phyloP scores from a whole-genome alignment of 169 alveolate species.

The Theileria orientalis region DNA sequence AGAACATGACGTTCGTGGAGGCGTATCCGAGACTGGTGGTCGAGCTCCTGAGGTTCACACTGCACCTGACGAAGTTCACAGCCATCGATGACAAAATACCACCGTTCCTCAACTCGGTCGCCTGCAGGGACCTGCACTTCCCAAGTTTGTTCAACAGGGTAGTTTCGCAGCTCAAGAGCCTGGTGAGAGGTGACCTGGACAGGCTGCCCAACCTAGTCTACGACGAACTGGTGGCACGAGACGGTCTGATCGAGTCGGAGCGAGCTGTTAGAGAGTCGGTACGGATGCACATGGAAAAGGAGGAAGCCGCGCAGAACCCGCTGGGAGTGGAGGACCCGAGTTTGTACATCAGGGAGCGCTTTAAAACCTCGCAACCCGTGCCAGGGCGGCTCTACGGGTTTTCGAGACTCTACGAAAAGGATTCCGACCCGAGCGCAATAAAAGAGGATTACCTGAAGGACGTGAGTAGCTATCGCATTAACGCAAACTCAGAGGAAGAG shows the following conservation, averaged over 20 bases:
- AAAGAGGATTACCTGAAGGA: neutral
- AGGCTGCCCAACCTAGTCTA: slow-evolving; percentile 20
- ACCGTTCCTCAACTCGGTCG: slow-evolving; percentile 35
- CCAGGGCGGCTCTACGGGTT: neutral
- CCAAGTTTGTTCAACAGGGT: slow-evolving; percentile 52
- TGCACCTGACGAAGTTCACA: slow-evolving; percentile 18
- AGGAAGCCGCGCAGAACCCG: slow-evolving; percentile 32
- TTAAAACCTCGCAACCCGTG: neutral
- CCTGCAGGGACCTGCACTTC: slow-evolving; percentile 50
- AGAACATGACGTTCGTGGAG: slow-evolving; percentile 31
- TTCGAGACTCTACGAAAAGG: neutral
- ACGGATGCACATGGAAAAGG: no score
- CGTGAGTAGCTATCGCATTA: neutral
- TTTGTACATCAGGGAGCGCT: neutral
- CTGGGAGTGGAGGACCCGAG: slow-evolving; percentile 9
- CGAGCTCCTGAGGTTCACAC: slow-evolving; percentile 25
- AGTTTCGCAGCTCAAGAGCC: slow-evolving; percentile 42
- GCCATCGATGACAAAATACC: slow-evolving; percentile 12
- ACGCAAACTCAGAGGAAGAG: neutral
- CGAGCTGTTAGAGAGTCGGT: no score
- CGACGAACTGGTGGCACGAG: slow-evolving; percentile 51
- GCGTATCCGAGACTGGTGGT: slow-evolving; percentile 45
- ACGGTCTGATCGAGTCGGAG: slow-evolving; percentile 59
- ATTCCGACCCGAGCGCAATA: neutral
- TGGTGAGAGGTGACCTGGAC: slow-evolving; percentile 24